Evolutionary conservation across 2,329 filamentous ascomycete genomes (phyloP), one percentile per base, ranked within the genome.

Genomic region (Lachnellula subtilissima): DNA sequence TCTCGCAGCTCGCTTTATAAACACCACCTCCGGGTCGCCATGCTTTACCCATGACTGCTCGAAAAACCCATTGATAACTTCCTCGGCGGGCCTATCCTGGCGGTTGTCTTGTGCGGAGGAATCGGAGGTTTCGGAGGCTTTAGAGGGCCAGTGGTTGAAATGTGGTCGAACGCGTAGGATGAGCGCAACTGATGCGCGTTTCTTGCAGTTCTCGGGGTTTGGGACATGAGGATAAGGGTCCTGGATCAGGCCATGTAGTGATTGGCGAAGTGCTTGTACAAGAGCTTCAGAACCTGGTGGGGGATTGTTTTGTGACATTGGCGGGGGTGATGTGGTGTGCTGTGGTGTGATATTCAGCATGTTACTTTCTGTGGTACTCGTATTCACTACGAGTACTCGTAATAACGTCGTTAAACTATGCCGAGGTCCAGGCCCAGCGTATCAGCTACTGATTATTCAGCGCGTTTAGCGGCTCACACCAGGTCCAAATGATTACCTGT

Each of bases 1-100:
- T 39, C 86, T 75, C 4, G 84, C 78, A 2, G 86, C 82, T 47
- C 86, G 75, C 67, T 88, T 89, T 69, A 89, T 89, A 69, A 88
- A 88, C 3, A 88, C 75, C n/a, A 85, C 74, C 68, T 89, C 86
- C 0, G 85, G 81, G 58, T 85, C 81, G 23, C 85, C 85, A 67
- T 85, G 72, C 61, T 80, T 77, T 6, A 86, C 83, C 86, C 86
- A 89, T 15, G 77, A 69, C 63, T 85, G 83, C 1, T 74, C 71
- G 66, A 88, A 88, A 73, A 87, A 88, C 8, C 75, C 70, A 35
- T 80, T 71, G 37, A 85, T 59, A 40, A 77, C 73, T 40, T 77
- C 70, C 54, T 73, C 62, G 39, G 71, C 39, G 22, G 62, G 39
- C 22, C 23, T 23, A 11, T 45, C 42, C 23, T 35, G 40, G 11